Evolutionary conservation across 2,329 filamentous ascomycete genomes (phyloP).

Genomic region (Calonectria hawksworthii): DNA sequence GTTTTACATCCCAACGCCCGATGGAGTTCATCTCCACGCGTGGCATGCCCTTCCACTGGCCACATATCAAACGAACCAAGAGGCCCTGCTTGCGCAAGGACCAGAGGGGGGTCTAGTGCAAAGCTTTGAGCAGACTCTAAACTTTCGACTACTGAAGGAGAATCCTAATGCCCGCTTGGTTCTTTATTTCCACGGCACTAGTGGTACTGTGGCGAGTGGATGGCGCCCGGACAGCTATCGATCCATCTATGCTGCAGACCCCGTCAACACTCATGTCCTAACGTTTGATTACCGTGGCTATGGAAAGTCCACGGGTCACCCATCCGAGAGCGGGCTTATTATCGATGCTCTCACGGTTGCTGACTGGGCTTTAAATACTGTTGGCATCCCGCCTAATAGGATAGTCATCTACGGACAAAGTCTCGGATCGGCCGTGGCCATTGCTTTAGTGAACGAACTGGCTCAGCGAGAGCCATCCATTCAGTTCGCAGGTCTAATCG

Average conservation of each 20-base stretch:
- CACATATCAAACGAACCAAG: slow-evolving; percentile 59
- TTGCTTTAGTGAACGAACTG: slow-evolving; percentile 52
- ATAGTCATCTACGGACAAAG: slow-evolving; percentile 74
- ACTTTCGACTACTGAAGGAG: slow-evolving; percentile 60
- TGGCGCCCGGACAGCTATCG: slow-evolving; percentile 69
- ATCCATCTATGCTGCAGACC: slow-evolving; percentile 64
- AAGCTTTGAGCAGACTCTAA: slow-evolving; percentile 39
- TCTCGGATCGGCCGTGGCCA: slow-evolving; percentile 61
- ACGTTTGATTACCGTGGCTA: slow-evolving; percentile 75
- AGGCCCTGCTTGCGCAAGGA: slow-evolving; percentile 46
- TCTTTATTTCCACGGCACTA: slow-evolving; percentile 67
- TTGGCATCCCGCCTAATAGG: slow-evolving; percentile 64
- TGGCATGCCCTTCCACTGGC: slow-evolving; percentile 81
- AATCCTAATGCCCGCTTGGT: slow-evolving; percentile 60
- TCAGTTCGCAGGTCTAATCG: slow-evolving; percentile 61
- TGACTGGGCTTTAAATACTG: slow-evolving; percentile 67
- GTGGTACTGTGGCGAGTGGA: slow-evolving; percentile 68
- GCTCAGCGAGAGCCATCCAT: slow-evolving; percentile 16
- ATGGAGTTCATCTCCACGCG: slow-evolving; percentile 76
- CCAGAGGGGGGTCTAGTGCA: slow-evolving; percentile 15
- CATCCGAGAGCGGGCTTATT: slow-evolving; percentile 68
- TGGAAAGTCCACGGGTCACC: slow-evolving; percentile 65
- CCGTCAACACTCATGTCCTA: slow-evolving; percentile 68
- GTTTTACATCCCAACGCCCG: slow-evolving; percentile 74
- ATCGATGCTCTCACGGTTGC: slow-evolving; percentile 66